phyloP scores from a whole-genome alignment of 2,329 filamentous ascomycete species.

The Neopestalotiopsis clavispora region DNA sequence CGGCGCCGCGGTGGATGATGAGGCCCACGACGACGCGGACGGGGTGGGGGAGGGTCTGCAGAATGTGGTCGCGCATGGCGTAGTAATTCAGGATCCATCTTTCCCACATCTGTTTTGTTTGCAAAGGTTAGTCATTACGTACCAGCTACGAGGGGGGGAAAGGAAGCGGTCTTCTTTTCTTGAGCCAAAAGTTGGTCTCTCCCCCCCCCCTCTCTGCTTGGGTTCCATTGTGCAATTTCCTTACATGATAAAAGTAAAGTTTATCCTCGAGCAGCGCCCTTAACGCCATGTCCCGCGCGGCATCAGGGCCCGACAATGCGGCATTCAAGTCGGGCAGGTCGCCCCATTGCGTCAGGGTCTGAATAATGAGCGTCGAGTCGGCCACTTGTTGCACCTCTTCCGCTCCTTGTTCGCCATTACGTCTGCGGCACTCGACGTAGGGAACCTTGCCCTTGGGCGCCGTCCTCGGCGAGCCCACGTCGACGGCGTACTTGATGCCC shows the following conservation, averaged over 20 bases:
- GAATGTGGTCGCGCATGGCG: slow-evolving; percentile 56
- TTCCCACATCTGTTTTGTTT: slow-evolving; percentile 46
- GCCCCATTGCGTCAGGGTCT: slow-evolving; percentile 45
- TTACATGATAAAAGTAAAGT: slow-evolving; percentile 60
- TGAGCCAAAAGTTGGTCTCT: too few species aligned
- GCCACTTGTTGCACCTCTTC: slow-evolving; percentile 36
- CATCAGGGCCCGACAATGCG: slow-evolving; percentile 41
- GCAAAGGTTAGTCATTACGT: too few species aligned
- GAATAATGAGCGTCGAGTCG: slow-evolving; percentile 62
- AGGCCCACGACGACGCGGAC: slow-evolving; percentile 55
- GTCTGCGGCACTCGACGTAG: slow-evolving; percentile 49
- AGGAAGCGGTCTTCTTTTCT: too few species aligned
- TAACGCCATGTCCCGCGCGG: slow-evolving; percentile 55
- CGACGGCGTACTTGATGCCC: slow-evolving; percentile 49
- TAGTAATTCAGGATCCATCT: slow-evolving; percentile 65
- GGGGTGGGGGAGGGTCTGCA: slow-evolving; percentile 56
- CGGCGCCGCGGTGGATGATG: slow-evolving; percentile 49
- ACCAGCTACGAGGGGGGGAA: too few species aligned
- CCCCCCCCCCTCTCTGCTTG: too few species aligned
- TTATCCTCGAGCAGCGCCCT: slow-evolving; percentile 64
- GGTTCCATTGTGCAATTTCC: slow-evolving; percentile 14
- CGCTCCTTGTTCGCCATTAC: neutral
- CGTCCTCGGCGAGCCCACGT: slow-evolving; percentile 46
- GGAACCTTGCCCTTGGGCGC: slow-evolving; percentile 66
- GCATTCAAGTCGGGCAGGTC: slow-evolving; percentile 54